Percentiles rank a stretch among this genome's conserved stretches.
These are phyloP conservation scores for Pyronema omphalodes DNA, from an alignment of 495 filamentous ascomycete genomes.

Conservation along the genomic window DNA sequence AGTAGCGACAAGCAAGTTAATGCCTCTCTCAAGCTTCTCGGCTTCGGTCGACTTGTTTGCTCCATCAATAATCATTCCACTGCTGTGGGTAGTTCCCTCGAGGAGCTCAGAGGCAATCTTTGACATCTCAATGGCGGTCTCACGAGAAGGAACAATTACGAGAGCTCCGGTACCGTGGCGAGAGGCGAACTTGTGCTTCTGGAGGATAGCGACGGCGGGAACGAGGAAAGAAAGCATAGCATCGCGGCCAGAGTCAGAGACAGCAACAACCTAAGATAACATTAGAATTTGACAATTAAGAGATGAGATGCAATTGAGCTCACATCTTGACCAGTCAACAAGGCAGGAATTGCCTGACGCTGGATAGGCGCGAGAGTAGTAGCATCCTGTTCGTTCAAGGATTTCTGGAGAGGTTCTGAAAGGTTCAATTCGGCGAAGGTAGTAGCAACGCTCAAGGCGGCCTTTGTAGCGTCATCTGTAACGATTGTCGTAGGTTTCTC, in stretches of 20 bases:
- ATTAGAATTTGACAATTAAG: slow-evolving; percentile 1
- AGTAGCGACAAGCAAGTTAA: slow-evolving; percentile 21
- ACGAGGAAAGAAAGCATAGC: slow-evolving; percentile 14
- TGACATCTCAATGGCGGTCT: slow-evolving; percentile 14
- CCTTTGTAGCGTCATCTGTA: neutral
- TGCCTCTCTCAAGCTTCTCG: slow-evolving; percentile 17
- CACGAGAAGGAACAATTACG: slow-evolving; percentile 16
- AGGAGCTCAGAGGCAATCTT: slow-evolving; percentile 18
- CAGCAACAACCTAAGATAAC: slow-evolving; percentile 13
- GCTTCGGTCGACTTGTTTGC: slow-evolving; percentile 17
- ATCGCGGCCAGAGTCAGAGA: slow-evolving; percentile 13
- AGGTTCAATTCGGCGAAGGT: slow-evolving; percentile 11
- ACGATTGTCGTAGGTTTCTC: neutral
- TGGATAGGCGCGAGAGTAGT: slow-evolving; percentile 14
- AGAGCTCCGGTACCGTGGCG: slow-evolving; percentile 61
- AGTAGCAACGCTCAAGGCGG: neutral
- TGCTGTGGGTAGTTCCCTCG: slow-evolving; percentile 8
- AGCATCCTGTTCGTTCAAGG: slow-evolving; percentile 13
- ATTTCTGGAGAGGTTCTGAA: slow-evolving; percentile 8
- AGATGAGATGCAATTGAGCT: neutral
- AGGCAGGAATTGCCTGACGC: slow-evolving; percentile 9
- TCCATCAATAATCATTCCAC: slow-evolving; percentile 18
- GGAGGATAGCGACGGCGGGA: slow-evolving; percentile 17
- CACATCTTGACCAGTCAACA: slow-evolving; percentile 17
- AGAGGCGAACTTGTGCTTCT: slow-evolving; percentile 9